Evolutionary conservation across 1,284 basidiomycete genomes (phyloP).

Genomic region (Cutaneotrichosporon curvatum): DNA sequence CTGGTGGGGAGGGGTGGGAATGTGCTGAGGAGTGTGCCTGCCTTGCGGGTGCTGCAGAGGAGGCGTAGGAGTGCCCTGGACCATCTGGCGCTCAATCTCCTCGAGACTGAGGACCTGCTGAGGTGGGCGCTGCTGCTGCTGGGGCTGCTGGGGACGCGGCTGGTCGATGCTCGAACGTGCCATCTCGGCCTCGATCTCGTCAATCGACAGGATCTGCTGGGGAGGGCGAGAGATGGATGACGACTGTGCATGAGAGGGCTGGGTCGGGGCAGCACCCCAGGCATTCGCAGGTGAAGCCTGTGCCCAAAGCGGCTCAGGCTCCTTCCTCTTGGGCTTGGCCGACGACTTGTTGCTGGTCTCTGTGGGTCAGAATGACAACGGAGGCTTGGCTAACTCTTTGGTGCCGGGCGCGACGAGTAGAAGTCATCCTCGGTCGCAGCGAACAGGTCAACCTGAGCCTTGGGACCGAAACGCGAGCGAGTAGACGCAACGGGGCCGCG

Average conservation of each 20-base stretch:
- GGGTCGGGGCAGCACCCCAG: conserved; percentile 43
- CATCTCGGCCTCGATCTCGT: conserved; percentile 94
- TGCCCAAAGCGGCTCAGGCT: conserved; percentile 24
- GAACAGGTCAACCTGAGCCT: conserved; percentile 38
- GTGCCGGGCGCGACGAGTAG: conserved; percentile 30
- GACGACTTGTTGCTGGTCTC: conserved; percentile 1
- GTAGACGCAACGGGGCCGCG: conserved; percentile 31
- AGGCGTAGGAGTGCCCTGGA: conserved; percentile 21
- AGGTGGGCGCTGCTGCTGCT: conserved; percentile 10
- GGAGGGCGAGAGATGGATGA: conserved; percentile 40
- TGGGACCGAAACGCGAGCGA: conserved; percentile 36
- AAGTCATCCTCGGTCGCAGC: conserved; percentile 46
- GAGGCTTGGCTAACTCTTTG: conserved; percentile 26
- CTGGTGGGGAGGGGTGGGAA: conserved; percentile 20
- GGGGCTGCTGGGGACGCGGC: conserved; percentile 11
- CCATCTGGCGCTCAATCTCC: conserved; percentile 48
- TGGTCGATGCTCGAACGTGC: conserved; percentile 24
- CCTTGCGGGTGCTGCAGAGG: conserved; percentile 16
- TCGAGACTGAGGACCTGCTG: conserved; percentile 39
- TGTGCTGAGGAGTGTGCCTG: conserved; percentile 37
- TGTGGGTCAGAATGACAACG: neutral
- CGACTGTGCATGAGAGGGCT: conserved; percentile 40
- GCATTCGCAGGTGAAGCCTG: conserved; percentile 41
- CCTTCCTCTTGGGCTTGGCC: conserved; percentile 19
- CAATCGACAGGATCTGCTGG: conserved; percentile 64